Evolutionary conservation across 148 eudicot genomes (phyloP).

Genomic region (Linanthus parryae): DNA sequence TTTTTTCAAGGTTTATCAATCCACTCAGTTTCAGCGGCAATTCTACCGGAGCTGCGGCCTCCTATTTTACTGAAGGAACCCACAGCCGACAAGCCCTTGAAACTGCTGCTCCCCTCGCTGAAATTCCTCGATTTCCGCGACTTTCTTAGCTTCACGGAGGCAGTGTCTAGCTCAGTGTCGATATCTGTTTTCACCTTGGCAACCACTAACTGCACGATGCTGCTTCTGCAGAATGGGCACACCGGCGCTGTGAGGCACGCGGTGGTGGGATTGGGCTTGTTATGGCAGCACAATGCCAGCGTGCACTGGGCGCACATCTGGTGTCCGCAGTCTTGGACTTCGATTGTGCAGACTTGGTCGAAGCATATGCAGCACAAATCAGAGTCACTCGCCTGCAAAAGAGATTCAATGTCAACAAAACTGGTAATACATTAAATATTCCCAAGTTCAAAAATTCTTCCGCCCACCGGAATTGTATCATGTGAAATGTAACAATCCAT

Average conservation of each 20-base stretch:
- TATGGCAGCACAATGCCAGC: constrained; percentile 88
- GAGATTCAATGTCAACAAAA: too few species aligned
- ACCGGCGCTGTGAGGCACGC: constrained; percentile 55
- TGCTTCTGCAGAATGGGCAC: constrained; percentile 96
- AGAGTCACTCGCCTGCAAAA: constrained; percentile 64
- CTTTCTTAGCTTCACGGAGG: constrained; percentile 49
- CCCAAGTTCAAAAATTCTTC: too few species aligned
- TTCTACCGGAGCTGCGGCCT: constrained; percentile 67
- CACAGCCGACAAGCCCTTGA: constrained; percentile 66
- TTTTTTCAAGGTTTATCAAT: constrained; percentile 52
- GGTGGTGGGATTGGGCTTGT: constrained; percentile 84
- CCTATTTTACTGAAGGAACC: constrained; percentile 56
- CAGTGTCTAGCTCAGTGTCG: constrained; percentile 29
- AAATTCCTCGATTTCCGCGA: constrained; percentile 56
- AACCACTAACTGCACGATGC: constrained; percentile 62
- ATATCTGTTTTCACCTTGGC: constrained; percentile 30
- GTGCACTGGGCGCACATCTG: constrained; percentile 98
- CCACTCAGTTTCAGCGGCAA: constrained; percentile 44
- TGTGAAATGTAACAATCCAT: too few species aligned
- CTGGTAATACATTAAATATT: too few species aligned
- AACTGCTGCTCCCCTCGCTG: constrained; percentile 94
- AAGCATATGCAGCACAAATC: constrained; percentile 95
- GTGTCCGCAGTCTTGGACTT: constrained; percentile 93
- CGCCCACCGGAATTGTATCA: too few species aligned
- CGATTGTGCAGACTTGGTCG: constrained; percentile 92